Conservation (phyloP, 2,329 filamentous ascomycete genomes). For the Fusarium buharicum region DNA sequence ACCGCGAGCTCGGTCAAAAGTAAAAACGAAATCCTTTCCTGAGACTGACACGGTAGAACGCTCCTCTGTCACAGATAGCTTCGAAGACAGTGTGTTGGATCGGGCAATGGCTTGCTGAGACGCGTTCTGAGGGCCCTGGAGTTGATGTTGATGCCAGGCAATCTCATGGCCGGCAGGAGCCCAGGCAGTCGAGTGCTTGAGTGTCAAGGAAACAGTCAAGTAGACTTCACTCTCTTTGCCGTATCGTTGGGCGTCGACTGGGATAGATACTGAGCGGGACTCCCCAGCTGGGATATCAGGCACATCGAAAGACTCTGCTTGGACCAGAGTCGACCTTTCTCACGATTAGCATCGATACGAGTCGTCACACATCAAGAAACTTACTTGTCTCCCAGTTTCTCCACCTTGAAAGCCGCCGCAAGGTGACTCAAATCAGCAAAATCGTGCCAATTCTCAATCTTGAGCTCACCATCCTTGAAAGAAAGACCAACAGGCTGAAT, state of each 20-base stretch:
- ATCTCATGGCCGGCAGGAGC: conserved; percentile 63
- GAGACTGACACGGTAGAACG: conserved; percentile 14
- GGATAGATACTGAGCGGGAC: conserved; percentile 49
- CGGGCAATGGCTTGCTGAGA: background rate
- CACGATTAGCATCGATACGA: background rate
- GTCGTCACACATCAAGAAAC: conserved; percentile 14
- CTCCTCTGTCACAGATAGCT: conserved; percentile 38
- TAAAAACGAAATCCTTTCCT: conserved; percentile 50
- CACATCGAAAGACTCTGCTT: conserved; percentile 53
- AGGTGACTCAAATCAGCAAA: conserved; percentile 59
- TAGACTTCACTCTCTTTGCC: conserved; percentile 54
- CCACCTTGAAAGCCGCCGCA: conserved; percentile 56
- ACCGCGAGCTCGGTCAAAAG: conserved; percentile 59
- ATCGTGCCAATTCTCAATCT: conserved; percentile 61
- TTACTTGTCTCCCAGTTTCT: conserved; percentile 55
- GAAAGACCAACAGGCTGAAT: conserved; percentile 63
- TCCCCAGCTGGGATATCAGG: conserved; percentile 55
- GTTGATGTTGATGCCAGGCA: conserved; percentile 63
- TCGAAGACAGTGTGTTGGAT: conserved; percentile 28
- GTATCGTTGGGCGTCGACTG: conserved; percentile 43
- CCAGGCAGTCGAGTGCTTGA: conserved; percentile 60
- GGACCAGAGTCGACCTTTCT: conserved; percentile 38
- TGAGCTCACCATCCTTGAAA: conserved; percentile 51
- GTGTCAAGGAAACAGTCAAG: conserved; percentile 58
- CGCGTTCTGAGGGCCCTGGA: conserved; percentile 34